Conservation (phyloP, 345 rosid genomes). For the Xanthoceras sorbifolium region DNA sequence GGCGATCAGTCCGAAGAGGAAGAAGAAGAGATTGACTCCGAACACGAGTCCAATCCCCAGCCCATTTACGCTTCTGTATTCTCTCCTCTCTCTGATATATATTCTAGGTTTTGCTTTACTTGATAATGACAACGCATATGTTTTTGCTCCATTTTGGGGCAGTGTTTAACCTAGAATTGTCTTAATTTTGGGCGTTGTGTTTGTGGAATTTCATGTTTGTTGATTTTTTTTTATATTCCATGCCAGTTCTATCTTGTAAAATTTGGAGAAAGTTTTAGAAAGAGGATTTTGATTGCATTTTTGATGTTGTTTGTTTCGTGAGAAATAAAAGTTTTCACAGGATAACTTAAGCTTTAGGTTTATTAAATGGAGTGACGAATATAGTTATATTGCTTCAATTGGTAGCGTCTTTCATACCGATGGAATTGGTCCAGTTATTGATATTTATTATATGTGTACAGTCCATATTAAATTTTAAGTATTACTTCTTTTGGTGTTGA, state of each 20-base stretch:
- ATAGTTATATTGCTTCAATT: too few relatives aligned
- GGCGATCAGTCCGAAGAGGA: constrained; percentile 95
- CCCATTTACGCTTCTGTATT: constrained; percentile 78
- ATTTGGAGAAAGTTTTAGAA: neutral
- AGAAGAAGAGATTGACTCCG: constrained; percentile 90
- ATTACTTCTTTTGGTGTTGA: neutral
- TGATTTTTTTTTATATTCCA: neutral
- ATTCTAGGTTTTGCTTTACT: neutral
- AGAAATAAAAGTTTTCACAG: neutral
- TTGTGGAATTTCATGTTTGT: neutral
- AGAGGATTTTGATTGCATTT: neutral
- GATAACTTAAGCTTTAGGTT: neutral
- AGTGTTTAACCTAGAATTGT: constrained; percentile 2
- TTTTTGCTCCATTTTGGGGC: neutral
- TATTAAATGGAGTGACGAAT: neutral
- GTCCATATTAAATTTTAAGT: too few relatives aligned
- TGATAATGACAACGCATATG: neutral
- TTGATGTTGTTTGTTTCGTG: neutral
- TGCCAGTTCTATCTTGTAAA: neutral
- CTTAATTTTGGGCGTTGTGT: neutral
- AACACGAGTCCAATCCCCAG: constrained; percentile 93
- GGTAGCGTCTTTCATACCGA: too few relatives aligned
- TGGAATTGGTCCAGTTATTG: too few relatives aligned
- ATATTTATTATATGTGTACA: too few relatives aligned
- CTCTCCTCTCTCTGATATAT: neutral